Evolutionary conservation across 1,139 yeast genomes (phyloP), one percentile per base, ranked within the genome.

Genomic region (Blastobotrys buckinghamii): DNA sequence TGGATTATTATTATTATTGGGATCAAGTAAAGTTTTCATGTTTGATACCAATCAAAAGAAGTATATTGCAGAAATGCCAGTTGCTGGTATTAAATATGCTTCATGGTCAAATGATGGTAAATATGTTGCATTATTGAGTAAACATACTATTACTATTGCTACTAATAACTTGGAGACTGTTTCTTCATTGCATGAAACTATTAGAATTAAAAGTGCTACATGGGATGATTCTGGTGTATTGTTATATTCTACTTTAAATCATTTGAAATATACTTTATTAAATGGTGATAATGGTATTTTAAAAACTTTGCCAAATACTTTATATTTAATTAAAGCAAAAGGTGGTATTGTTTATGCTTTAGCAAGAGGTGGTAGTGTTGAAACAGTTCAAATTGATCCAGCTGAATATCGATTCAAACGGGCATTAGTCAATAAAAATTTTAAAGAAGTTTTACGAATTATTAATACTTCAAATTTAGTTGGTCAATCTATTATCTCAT

Each of bases 191-290:
- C 97, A 90, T 65, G 99, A 94, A 71, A 92, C 98, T 5, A 92
- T 94, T 59, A 78, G 98, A 68, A 88, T 94, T 62, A 94, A 94
- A 74, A 84, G 95, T 71, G 97, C 97, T 44, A 89, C 96, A 12
- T 94, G 97, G 97, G 98, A 92, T 66, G 97, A 89, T 60, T 75
- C 87, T 43, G 94, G 94, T 43, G 95, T 94, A 36, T 76, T 94
- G 65, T 76, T 94, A 58, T 94, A 90, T 69, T 84, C 97, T 24
- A 94, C 99, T 20, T 77, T 94, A 65, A 92, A 92, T 70, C 99
- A 94, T 66, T 84, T 94, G 70, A 92, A 92, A 71, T 94, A 92
- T 69, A 84, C 95, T 44, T 74, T 94, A 61, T 75, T 90, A 64
- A 92, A 90, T 63, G 98, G 98, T 59, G 98, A 94, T 64, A 81